Percentiles rank a stretch among this genome's conserved stretches.
phyloP scores from a whole-genome alignment of 2,329 filamentous ascomycete genomes.

The Cladosporium sphaerospermum region DNA sequence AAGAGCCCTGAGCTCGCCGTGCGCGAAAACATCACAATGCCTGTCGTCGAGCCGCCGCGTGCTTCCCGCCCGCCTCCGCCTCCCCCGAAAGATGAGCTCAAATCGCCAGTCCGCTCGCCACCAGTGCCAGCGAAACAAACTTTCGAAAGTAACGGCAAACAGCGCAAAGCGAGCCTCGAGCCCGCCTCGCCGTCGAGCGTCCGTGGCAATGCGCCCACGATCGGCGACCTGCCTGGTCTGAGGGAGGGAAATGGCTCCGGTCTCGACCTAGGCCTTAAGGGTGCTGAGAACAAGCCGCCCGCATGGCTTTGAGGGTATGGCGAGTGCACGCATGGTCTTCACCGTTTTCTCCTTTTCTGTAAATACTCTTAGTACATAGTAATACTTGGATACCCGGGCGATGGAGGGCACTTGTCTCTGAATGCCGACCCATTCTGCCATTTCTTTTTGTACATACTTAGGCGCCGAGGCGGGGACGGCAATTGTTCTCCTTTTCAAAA shows the following conservation, averaged over 20 bases:
- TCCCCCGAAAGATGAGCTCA: slow-evolving; percentile 1
- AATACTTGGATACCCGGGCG: no score
- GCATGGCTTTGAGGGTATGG: neutral
- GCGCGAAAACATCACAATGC: slow-evolving; percentile 10
- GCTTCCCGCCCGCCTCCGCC: slow-evolving; percentile 1
- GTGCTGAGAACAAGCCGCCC: neutral
- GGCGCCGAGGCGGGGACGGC: no score
- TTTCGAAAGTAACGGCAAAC: neutral
- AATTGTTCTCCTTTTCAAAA: no score
- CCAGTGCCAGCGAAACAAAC: neutral
- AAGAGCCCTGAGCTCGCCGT: slow-evolving; percentile 3
- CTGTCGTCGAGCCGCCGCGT: slow-evolving; percentile 2
- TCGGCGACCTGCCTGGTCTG: slow-evolving; percentile 1
- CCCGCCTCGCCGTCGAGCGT: neutral
- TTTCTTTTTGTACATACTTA: no score
- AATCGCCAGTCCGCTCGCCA: neutral
- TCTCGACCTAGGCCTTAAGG: slow-evolving; percentile 1
- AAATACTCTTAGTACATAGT: neutral
- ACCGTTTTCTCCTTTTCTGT: neutral
- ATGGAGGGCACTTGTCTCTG: no score
- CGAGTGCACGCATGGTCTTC: neutral
- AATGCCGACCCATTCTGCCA: no score
- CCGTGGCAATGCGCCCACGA: neutral
- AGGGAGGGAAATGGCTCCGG: neutral
- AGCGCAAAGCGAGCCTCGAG: neutral